Evolutionary conservation across 768 basidiomycete species (phyloP), one percentile per base, ranked within the genome.

Genomic region (Gelatoporia subvermispora): DNA sequence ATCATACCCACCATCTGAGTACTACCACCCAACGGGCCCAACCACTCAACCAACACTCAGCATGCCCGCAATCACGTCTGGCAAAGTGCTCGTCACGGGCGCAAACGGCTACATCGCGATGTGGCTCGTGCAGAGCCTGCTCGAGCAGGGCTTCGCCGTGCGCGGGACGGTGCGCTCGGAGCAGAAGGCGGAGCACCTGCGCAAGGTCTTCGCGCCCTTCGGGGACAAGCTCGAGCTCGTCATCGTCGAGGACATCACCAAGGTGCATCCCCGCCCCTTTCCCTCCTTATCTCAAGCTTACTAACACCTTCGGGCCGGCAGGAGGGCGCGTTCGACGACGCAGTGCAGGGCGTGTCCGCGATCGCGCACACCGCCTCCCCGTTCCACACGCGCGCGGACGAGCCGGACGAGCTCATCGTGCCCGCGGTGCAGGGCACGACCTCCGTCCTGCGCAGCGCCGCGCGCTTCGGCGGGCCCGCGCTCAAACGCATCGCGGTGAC

Each of bases 341-440:
- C 81, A 0, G 82, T 90, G 51, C 78, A 82, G 61, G 86, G 76
- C 0, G 79, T 88, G 2, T 80, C 86, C 47, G 88, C 75, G 0
- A 76, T 92, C 41, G 74, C 71, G 28, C 87, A 88, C 55, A 79
- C 72, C 1, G 85, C 84, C 0, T 84, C 84, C 1, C 85, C 85
- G 0, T 72, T 82, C 56, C 66, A 74, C 44, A 51, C 68, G 17
- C 64, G 73, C 1, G 70, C 68, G 2, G 67, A 69, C 16, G 72
- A 80, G 35, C 65, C 69, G 4, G 49, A 68, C 5, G 81, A 85
- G 48, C 56, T 85, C 35, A 81, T 88, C 52, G 64, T 62, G 16
- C 89, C 90, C 2, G 88, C 89, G 17, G 76, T 89, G 5, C 67
- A 78, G 7, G 88, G 88, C 2, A 91, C 87, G 0, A 55, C 76